Base-by-base conservation (phyloP, 169 alveolate genomes). In the Sarcocystis neurona region DNA sequence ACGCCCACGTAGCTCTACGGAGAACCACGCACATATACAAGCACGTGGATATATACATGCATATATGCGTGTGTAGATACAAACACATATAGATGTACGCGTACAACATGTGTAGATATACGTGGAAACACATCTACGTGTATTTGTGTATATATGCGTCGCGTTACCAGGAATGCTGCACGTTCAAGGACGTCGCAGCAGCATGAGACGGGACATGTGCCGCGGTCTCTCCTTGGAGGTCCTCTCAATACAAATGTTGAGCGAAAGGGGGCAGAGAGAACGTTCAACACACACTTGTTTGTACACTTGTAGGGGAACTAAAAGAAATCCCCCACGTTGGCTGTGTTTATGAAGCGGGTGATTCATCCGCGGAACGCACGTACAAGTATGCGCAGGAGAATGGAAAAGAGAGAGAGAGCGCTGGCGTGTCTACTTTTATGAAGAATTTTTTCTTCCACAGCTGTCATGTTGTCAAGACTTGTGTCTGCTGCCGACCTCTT, bases 381-480 rank as follows among this genome's bases (percentile, higher is more conserved):
- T 2, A 80, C 41, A 0, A 80, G 58, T 10, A 77, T 0, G 78
- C 43, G 20, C 50, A 50, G 48, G 41, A 8, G 60, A 56, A 77
- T 23, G 78, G 53, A 23, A 37, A 56, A 37, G 41, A 74, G 30
- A 56, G 78, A 10, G 88, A 77, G 27, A 74, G 68, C 6, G 77
- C 15, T n/a, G 88, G 88, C 27, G 88, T 74, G 48, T 77, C 88
- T 46, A 56, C 88, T 77, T 80, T 80, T 0, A 56, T 50, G 44
- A 80, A 56, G 30, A 80, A 34, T n/a, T n/a, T n/a, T n/a, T n/a
- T n/a, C n/a, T n/a, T n/a, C n/a, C n/a, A n/a, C n/a, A n/a, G n/a
- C n/a, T n/a, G n/a, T n/a, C n/a, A n/a, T n/a, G n/a, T n/a, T n/a
- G n/a, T n/a, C n/a, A n/a, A n/a, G n/a, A n/a, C n/a, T n/a, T n/a